These are phyloP conservation scores for Umbellularia californica DNA, from an alignment of 164 flowering plant species.

Conservation along the genomic window DNA sequence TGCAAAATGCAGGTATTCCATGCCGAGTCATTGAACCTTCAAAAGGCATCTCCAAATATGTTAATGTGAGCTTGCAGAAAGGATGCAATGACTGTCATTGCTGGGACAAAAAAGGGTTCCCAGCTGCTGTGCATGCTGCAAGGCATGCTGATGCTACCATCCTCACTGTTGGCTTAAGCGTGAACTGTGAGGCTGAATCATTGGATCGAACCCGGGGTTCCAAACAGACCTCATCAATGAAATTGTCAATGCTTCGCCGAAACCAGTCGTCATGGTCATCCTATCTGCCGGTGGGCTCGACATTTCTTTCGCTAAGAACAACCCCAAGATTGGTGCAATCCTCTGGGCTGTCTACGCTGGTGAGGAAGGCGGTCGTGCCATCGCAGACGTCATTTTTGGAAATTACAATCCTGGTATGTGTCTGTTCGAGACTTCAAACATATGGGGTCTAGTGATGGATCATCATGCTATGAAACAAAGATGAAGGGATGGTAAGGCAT, in stretches of 20 bases:
- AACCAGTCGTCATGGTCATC: constrained; percentile 56
- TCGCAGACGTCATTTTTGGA: constrained; percentile 62
- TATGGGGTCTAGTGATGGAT: too few species aligned
- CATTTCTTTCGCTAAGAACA: constrained; percentile 61
- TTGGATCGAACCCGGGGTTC: constrained; percentile 58
- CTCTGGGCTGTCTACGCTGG: constrained; percentile 87
- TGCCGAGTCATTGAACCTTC: constrained; percentile 12
- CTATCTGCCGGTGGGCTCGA: constrained; percentile 72
- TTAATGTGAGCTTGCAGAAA: background rate
- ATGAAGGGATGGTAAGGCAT: background rate
- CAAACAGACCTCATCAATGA: constrained; percentile 60
- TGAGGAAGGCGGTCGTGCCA: constrained; percentile 68
- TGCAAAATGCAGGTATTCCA: constrained; percentile 16
- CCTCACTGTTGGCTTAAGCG: constrained; percentile 60
- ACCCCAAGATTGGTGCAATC: constrained; percentile 59
- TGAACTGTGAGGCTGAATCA: constrained; percentile 54
- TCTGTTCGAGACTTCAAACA: too few species aligned
- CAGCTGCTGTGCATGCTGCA: constrained; percentile 49
- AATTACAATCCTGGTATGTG: constrained; percentile 30
- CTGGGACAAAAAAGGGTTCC: constrained; percentile 25
- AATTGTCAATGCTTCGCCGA: constrained; percentile 51
- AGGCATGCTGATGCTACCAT: constrained; percentile 61
- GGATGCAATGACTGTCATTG: constrained; percentile 43
- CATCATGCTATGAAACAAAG: too few species aligned
- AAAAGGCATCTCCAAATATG: constrained; percentile 2